Evolutionary conservation across 257 asterid species (phyloP).

Genomic region (Galeopsis tetrahit): DNA sequence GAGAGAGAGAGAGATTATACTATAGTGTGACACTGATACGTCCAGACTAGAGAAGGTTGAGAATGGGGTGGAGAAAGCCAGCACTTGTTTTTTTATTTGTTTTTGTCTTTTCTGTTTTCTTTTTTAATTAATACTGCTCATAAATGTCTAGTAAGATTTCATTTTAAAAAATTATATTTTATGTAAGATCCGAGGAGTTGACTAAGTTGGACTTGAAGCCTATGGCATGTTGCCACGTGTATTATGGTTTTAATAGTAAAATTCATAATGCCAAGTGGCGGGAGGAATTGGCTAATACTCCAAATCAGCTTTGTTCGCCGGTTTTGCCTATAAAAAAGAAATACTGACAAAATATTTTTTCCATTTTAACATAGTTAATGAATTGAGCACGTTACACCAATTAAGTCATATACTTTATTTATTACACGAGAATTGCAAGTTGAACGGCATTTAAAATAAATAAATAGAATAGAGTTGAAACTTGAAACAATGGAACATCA

Average conservation of each 20-base stretch:
- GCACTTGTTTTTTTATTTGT: not conserved
- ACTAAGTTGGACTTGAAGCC: conserved; percentile 36
- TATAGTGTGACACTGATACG: not conserved
- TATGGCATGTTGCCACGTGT: conserved; percentile 45
- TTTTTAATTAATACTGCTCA: not conserved
- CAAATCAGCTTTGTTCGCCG: not conserved
- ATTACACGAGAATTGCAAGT: not conserved
- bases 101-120: not conserved
- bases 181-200: conserved; percentile 63
- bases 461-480: not conserved
- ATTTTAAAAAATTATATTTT: conserved; percentile 11
- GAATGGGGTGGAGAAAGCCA: conserved; percentile 35
- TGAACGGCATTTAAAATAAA: not conserved
- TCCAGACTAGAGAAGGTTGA: conserved; percentile 40
- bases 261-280: not conserved
- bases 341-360: not conserved
- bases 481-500: not conserved
- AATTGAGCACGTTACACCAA: not conserved
- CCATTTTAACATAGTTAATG: not conserved
- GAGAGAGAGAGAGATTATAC: conserved; percentile 24
- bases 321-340: not conserved
- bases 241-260: not conserved
- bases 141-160: conserved; percentile 13
- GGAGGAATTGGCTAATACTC: not conserved
- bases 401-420: not conserved